These are phyloP conservation scores for Macadamia tetraphylla DNA, from an alignment of 164 flowering plant species.

Conservation along the genomic window DNA sequence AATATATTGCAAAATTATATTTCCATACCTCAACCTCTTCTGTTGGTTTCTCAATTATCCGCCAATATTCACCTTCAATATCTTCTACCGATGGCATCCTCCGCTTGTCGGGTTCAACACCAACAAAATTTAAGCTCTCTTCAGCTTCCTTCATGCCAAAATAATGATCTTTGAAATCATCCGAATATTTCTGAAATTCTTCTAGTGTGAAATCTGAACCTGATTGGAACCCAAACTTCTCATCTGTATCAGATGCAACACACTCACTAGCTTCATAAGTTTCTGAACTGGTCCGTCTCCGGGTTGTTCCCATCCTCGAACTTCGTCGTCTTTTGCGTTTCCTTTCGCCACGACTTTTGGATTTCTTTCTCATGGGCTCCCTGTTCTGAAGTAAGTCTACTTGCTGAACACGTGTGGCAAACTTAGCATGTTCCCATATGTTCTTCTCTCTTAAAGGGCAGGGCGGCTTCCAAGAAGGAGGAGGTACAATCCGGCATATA, in stretches of 20 bases:
- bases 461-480: conserved; percentile 77
- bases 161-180: conserved; percentile 50
- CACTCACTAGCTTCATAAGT: conserved; percentile 34
- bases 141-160: conserved; percentile 36
- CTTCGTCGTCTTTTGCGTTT: conserved; percentile 56
- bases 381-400: conserved; percentile 86
- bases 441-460: conserved; percentile 55
- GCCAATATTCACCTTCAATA: conserved; percentile 94
- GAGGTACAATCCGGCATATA: conserved; percentile 86
- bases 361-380: conserved; percentile 68
- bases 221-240: conserved; percentile 77
- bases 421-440: conserved; percentile 55
- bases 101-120: conserved; percentile 16
- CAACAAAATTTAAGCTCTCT: conserved; percentile 18
- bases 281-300: conserved; percentile 31
- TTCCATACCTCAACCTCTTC: conserved; percentile 74
- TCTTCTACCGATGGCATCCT: conserved; percentile 62
- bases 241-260: conserved; percentile 50
- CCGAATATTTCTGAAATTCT: conserved; percentile 56
- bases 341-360: conserved; percentile 28
- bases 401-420: conserved; percentile 67
- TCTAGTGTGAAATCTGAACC: conserved; percentile 73
- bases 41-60: conserved; percentile 74
- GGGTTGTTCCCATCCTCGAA: conserved; percentile 42
- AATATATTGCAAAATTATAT: conserved; percentile 1